Evolutionary conservation across 306 rosid genomes (phyloP), one percentile per base, ranked within the genome.

Genomic region (Vigna mungo): DNA sequence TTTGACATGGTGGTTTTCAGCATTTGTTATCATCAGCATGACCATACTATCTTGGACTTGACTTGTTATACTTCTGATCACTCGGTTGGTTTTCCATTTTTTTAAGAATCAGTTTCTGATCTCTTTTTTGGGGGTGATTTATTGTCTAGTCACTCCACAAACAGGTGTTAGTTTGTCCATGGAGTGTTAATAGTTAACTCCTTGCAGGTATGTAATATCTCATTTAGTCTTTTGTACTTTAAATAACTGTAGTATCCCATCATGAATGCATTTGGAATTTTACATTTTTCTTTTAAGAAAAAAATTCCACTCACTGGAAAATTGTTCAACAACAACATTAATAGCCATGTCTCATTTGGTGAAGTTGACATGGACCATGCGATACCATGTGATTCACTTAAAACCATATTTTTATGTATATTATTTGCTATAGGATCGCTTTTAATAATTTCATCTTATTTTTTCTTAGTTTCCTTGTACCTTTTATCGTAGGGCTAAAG

Each of bases 131-230:
- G 53, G 71, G 10, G 14, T 15, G 4, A 47, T 21, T 46, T n/a
- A 16, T 54, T 48, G 18, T 79, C 70, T 25, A 17, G 27, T 77
- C 21, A 43, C 55, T 32, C 34, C 68, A 43, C 43, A 59, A 59
- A 27, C 41, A 11, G 47, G 49, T 30, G 71, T 65, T 52, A 53
- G 20, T 25, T 51, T 44, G 21, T 63, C 47, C 9, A 14, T 64
- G 66, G 71, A 53, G 27, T 55, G 64, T 47, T 76, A 34, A 62
- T 34, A 69, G 47, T 62, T 64, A 52, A 55, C 75, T 44, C 27
- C 55, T 76, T 70, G 34, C 61, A 82, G 85, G 81, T 82, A 70
- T 32, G 44, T n/a, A 21, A 18, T 55, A 43, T 54, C 54, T 34
- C 58, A 23, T 44, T 30, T 61, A 30, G 20, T 11, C n/a, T 46